These are phyloP conservation scores for Podospora anserina DNA, from an alignment of 495 filamentous ascomycete species.

Conservation along the genomic window DNA sequence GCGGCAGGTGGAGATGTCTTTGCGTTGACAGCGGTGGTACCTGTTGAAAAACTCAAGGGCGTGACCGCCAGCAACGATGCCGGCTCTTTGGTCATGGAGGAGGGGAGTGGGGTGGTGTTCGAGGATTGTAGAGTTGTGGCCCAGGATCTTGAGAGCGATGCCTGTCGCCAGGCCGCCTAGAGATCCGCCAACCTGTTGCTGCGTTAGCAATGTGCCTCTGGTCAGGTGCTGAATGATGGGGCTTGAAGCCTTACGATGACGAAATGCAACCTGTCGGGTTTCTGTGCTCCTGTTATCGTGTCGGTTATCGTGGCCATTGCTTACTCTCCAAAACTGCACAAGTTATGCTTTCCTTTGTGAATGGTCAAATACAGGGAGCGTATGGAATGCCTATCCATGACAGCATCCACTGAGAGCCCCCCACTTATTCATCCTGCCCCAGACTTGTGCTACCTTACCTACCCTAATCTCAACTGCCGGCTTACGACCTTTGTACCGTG, in stretches of 20 bases:
- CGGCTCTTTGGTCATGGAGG: slow-evolving; percentile 55
- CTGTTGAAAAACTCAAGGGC: slow-evolving; percentile 34
- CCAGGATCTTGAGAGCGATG: slow-evolving; percentile 49
- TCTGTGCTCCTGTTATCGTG: neutral
- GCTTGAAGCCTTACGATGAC: slow-evolving; percentile 26
- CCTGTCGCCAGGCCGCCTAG: slow-evolving; percentile 45
- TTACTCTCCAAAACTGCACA: slow-evolving; percentile 2
- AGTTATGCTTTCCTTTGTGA: neutral
- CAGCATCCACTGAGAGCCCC: neutral
- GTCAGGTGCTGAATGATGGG: neutral
- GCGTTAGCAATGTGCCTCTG: neutral
- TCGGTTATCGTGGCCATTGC: neutral
- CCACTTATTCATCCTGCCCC: neutral
- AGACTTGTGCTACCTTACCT: neutral
- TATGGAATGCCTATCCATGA: neutral
- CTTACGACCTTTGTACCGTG: neutral
- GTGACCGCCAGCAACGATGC: slow-evolving; percentile 48
- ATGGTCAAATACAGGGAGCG: neutral
- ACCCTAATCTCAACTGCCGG: slow-evolving; percentile 5
- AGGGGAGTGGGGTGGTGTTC: slow-evolving; percentile 47
- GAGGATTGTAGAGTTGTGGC: slow-evolving; percentile 51
- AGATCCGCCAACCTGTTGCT: slow-evolving; percentile 47
- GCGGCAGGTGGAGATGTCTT: slow-evolving; percentile 29
- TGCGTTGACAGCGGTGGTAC: slow-evolving; percentile 39
- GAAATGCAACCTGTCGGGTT: slow-evolving; percentile 27